Percentiles rank a stretch among this genome's conserved stretches.
These are phyloP conservation scores for Piper longum DNA, from an alignment of 164 flowering plant species.

Conservation along the genomic window DNA sequence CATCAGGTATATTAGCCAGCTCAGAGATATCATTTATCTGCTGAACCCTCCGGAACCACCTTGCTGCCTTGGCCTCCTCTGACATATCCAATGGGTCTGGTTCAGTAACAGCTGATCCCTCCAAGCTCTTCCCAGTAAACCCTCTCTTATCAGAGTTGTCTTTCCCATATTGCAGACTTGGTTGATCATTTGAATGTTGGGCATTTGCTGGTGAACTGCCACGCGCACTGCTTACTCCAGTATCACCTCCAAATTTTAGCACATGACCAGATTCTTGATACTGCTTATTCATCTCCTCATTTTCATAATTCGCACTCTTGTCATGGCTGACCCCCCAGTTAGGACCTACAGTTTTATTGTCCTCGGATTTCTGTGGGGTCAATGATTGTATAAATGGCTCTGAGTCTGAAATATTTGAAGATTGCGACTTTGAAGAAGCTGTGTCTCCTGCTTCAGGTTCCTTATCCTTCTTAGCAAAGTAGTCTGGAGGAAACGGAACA, in stretches of 20 bases:
- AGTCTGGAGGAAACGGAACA: conserved; percentile 91
- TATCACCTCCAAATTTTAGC: conserved; percentile 9
- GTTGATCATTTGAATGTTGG: neutral
- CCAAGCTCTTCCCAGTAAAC: conserved; percentile 61
- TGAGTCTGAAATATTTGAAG: conserved; percentile 8
- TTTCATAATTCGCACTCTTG: conserved; percentile 5
- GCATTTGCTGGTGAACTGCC: conserved; percentile 5
- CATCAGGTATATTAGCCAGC: conserved; percentile 87
- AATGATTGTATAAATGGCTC: conserved; percentile 6
- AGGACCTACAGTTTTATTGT: neutral
- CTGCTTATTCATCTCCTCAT: conserved; percentile 8
- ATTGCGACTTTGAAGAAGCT: conserved; percentile 4
- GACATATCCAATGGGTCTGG: conserved; percentile 93
- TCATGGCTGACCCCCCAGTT: conserved; percentile 2
- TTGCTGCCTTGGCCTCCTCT: conserved; percentile 90
- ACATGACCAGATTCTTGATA: conserved; percentile 13
- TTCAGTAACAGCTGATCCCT: conserved; percentile 85
- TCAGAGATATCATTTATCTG: conserved; percentile 95
- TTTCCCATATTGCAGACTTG: neutral
- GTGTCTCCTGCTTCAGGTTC: conserved; percentile 16
- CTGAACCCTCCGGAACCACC: conserved; percentile 90
- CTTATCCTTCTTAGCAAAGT: conserved; percentile 63
- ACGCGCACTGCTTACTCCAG: conserved; percentile 3
- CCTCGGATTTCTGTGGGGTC: conserved; percentile 7
- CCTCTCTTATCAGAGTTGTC: conserved; percentile 22